Conservation (phyloP, 1,284 basidiomycete genomes). For the Malassezia furfur region DNA sequence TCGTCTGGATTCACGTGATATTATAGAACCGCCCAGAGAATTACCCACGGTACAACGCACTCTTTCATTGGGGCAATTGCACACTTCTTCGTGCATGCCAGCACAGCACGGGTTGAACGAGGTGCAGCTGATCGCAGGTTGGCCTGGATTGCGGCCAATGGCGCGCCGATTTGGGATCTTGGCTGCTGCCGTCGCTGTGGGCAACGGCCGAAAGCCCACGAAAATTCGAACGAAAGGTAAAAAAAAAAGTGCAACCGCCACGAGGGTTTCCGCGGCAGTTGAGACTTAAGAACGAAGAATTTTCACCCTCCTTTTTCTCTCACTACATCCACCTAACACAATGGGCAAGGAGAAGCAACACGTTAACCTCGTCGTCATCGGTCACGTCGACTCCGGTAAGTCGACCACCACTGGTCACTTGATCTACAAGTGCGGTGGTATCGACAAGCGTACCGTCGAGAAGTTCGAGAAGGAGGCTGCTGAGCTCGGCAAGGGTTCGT, state of each 20-base stretch:
- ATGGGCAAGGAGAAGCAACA: conserved; percentile 29
- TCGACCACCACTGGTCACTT: conserved; percentile 99
- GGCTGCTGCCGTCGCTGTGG: neutral
- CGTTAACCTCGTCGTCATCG: conserved; percentile 49
- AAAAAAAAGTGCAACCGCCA: conserved; percentile 10
- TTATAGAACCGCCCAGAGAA: neutral
- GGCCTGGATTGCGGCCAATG: neutral
- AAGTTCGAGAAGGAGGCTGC: conserved; percentile 99
- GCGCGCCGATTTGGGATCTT: neutral
- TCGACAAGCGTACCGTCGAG: conserved; percentile 99
- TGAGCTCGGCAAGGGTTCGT: conserved; percentile 98
- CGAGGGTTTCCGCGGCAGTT: neutral
- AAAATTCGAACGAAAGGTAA: conserved; percentile 13
- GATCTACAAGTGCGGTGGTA: conserved; percentile 99
- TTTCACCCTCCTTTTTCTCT: conserved; percentile 13
- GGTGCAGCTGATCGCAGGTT: conserved; percentile 7
- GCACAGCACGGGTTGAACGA: neutral
- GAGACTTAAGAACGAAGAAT: conserved; percentile 1
- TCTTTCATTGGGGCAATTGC: conserved; percentile 2
- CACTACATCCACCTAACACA: conserved; percentile 3
- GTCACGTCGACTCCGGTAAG: conserved; percentile 58
- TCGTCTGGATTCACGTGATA: neutral
- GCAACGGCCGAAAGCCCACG: conserved; percentile 10
- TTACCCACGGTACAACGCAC: neutral
- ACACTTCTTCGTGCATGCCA: neutral